Percentiles rank a stretch among this genome's conserved stretches.
These are phyloP conservation scores for Cyberlindnera mississippiensis DNA, from an alignment of 805 yeast species.

Conservation along the genomic window DNA sequence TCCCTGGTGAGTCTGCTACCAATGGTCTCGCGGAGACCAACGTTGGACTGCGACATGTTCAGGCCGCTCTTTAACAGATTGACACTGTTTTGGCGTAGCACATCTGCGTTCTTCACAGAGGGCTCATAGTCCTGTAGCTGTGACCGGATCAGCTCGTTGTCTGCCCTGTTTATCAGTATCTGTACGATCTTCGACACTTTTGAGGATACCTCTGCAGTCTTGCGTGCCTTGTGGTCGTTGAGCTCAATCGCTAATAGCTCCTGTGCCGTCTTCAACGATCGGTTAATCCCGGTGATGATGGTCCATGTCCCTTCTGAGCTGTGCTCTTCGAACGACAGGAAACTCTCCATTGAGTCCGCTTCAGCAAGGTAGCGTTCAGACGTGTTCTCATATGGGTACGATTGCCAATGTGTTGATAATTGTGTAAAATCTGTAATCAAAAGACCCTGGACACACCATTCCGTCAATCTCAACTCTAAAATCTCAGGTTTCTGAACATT, in stretches of 20 bases:
- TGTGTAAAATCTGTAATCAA: slow-evolving; percentile 7
- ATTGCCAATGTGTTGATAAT: not conserved
- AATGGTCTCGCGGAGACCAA: slow-evolving; percentile 25
- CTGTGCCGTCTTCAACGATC: slow-evolving; percentile 20
- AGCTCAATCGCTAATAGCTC: slow-evolving; percentile 14
- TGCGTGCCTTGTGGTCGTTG: slow-evolving; percentile 7
- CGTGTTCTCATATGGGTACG: not conserved
- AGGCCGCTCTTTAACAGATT: slow-evolving; percentile 25
- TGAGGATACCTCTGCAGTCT: slow-evolving; percentile 18
- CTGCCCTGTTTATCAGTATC: slow-evolving; percentile 24
- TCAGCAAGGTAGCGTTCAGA: slow-evolving; percentile 15
- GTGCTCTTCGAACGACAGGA: slow-evolving; percentile 1
- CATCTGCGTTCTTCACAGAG: slow-evolving; percentile 12
- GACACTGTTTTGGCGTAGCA: slow-evolving; percentile 15
- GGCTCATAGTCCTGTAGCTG: slow-evolving; percentile 10
- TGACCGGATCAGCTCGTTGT: slow-evolving; percentile 22
- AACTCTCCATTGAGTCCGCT: slow-evolving; percentile 17
- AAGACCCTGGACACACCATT: slow-evolving; percentile 12
- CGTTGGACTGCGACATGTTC: slow-evolving; percentile 20
- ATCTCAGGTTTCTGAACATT: slow-evolving; percentile 11
- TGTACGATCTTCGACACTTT: slow-evolving; percentile 22
- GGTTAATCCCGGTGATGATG: slow-evolving; percentile 12
- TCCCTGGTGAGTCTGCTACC: slow-evolving; percentile 21
- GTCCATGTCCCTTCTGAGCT: slow-evolving; percentile 17
- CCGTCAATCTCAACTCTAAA: slow-evolving; percentile 12